phyloP scores from a whole-genome alignment of 2,329 filamentous ascomycete species.

The Samsoniella hepiali region DNA sequence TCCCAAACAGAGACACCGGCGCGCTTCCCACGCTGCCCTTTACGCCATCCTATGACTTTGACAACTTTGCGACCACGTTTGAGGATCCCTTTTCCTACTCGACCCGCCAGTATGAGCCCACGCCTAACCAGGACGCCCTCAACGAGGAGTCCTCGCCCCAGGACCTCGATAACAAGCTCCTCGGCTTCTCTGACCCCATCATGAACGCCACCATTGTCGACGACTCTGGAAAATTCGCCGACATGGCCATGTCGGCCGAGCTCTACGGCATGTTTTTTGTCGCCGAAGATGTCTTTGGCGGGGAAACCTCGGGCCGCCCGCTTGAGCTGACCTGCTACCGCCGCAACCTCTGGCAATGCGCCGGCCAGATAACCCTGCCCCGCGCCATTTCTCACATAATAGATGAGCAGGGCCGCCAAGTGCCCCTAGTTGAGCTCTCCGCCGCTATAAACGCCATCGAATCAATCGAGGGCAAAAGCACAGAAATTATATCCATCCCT shows the following conservation, averaged over 20 bases:
- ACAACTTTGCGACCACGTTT: slow-evolving; percentile 58
- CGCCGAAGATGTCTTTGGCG: slow-evolving; percentile 73
- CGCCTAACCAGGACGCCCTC: slow-evolving; percentile 42
- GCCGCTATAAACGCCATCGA: slow-evolving; percentile 83
- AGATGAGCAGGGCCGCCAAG: slow-evolving; percentile 72
- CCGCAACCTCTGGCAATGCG: slow-evolving; percentile 92
- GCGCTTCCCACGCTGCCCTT: slow-evolving; percentile 46
- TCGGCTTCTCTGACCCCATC: slow-evolving; percentile 67
- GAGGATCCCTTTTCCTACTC: slow-evolving; percentile 64
- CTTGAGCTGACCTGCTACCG: slow-evolving; percentile 92
- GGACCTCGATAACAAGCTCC: slow-evolving; percentile 65
- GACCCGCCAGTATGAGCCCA: slow-evolving; percentile 44
- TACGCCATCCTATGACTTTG: slow-evolving; percentile 59
- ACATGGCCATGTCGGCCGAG: slow-evolving; percentile 68
- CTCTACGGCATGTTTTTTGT: slow-evolving; percentile 88
- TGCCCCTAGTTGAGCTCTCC: slow-evolving; percentile 73
- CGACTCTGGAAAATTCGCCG: slow-evolving; percentile 59
- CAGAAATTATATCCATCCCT: slow-evolving; percentile 93
- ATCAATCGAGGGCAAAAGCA: slow-evolving; percentile 85
- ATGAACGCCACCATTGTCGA: slow-evolving; percentile 62
- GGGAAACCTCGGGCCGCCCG: slow-evolving; percentile 54
- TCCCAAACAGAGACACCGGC: slow-evolving; percentile 31
- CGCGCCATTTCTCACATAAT: slow-evolving; percentile 64
- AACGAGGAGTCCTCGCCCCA: slow-evolving; percentile 49
- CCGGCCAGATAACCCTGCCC: slow-evolving; percentile 80